phyloP scores from a whole-genome alignment of 192 early-diverging fungal species.

The Bifiguratus adelaidae region DNA sequence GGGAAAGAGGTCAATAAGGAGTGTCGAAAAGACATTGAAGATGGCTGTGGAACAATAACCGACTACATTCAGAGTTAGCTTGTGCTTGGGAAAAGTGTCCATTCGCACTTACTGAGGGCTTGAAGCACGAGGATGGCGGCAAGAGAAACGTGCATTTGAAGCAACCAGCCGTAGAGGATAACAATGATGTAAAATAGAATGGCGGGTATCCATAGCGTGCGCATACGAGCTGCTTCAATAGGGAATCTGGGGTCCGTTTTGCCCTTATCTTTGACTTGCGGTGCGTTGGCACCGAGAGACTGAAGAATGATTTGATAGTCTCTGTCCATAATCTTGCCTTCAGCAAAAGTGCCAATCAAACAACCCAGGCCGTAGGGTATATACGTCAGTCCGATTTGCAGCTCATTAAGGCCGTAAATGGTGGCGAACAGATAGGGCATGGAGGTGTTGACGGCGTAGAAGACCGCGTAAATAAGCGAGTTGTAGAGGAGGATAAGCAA shows the following conservation, averaged over 20 bases:
- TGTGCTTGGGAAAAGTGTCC: background rate
- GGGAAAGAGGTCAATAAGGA: conserved; percentile 18
- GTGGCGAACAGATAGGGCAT: conserved; percentile 18
- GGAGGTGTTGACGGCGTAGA: conserved; percentile 25
- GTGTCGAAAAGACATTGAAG: conserved; percentile 9
- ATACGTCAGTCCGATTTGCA: conserved; percentile 27
- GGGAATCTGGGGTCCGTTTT: conserved; percentile 5
- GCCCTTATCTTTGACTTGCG: background rate
- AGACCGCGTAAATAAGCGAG: conserved; percentile 14
- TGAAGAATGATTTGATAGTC: conserved; percentile 3
- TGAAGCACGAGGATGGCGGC: background rate
- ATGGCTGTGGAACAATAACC: conserved; percentile 8
- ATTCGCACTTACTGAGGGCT: conserved; percentile 1
- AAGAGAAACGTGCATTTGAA: background rate
- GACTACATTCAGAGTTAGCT: background rate
- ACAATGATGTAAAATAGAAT: background rate
- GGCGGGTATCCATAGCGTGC: background rate
- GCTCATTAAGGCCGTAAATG: conserved; percentile 19
- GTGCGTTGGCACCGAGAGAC: background rate
- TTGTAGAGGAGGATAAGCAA: conserved; percentile 19
- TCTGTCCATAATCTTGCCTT: conserved; percentile 14
- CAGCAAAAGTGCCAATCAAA: conserved; percentile 20
- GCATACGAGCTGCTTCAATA: conserved; percentile 4
- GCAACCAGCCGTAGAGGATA: background rate
- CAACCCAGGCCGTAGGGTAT: conserved; percentile 27